A percentile compares a stretch with the other conserved stretches of the same genome.
Conservation (phyloP, 2,329 filamentous ascomycete species). For the Penicillium sp. region DNA sequence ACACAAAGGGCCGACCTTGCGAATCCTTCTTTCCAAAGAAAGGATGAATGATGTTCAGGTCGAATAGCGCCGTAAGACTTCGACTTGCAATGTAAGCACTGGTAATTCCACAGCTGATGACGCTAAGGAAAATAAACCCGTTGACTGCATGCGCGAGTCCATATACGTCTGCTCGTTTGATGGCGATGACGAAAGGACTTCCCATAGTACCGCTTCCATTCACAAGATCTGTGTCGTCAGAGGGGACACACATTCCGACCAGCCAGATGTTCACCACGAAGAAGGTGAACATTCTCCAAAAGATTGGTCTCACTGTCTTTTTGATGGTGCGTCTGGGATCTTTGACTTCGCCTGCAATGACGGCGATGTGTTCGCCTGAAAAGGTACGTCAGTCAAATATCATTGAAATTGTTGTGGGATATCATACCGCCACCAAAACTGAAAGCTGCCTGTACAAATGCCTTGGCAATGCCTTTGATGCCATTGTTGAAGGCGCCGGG, state of each 20-base stretch:
- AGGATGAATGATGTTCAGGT: slow-evolving; percentile 23
- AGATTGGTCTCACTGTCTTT: slow-evolving; percentile 29
- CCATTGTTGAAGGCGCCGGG: slow-evolving; percentile 30
- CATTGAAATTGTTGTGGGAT: too few relatives aligned
- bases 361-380: slow-evolving; percentile 31
- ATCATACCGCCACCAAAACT: slow-evolving; percentile 27
- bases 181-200: slow-evolving; percentile 31
- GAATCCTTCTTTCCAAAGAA: slow-evolving; percentile 22
- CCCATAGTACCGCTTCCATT: slow-evolving; percentile 28
- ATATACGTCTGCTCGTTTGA: slow-evolving; percentile 27
- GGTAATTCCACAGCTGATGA: slow-evolving; percentile 35
- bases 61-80: slow-evolving; percentile 29
- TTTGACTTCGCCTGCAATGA: slow-evolving; percentile 32
- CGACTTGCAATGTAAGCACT: slow-evolving; percentile 34
- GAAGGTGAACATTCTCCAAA: slow-evolving; percentile 34
- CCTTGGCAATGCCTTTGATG: slow-evolving; percentile 35
- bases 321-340: slow-evolving; percentile 30
- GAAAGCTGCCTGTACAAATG: slow-evolving; percentile 34
- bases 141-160: slow-evolving; percentile 32
- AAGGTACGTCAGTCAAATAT: neutral
- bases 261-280: slow-evolving; percentile 37
- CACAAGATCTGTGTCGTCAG: slow-evolving; percentile 25
- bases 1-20: slow-evolving; percentile 29
- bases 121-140: slow-evolving; percentile 34
- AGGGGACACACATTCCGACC: slow-evolving; percentile 35